These are phyloP conservation scores for Microdochium bolleyi DNA, from an alignment of 2,329 filamentous ascomycete species.

Conservation along the genomic window DNA sequence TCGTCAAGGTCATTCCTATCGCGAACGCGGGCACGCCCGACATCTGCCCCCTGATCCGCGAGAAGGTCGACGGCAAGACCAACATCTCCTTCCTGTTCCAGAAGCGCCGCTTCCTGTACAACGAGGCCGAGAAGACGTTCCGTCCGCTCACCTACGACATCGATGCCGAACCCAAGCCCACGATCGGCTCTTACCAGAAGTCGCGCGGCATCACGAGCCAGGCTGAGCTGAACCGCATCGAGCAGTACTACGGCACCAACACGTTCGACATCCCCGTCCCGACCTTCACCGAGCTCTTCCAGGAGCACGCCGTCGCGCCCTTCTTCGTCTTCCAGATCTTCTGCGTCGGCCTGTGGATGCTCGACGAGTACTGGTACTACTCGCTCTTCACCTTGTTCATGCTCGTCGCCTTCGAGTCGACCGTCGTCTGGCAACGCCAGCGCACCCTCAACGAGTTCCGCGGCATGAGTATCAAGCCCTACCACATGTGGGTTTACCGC, in stretches of 20 bases:
- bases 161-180: conserved; percentile 77
- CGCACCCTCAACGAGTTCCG: conserved; percentile 93
- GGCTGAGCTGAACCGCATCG: conserved; percentile 69
- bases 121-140: conserved; percentile 65
- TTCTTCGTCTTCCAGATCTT: conserved; percentile 99
- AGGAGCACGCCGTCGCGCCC: conserved; percentile 95
- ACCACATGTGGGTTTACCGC: conserved; percentile 86
- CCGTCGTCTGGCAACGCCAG: conserved; percentile 98
- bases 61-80: conserved; percentile 65
- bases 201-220: conserved; percentile 67
- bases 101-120: conserved; percentile 91
- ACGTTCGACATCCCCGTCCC: conserved; percentile 97
- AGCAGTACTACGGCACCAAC: conserved; percentile 92
- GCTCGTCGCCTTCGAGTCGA: conserved; percentile 96
- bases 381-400: conserved; percentile 98
- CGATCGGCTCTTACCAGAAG: conserved; percentile 69
- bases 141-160: conserved; percentile 75
- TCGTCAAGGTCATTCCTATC: conserved; percentile 89
- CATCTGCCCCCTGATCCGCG: conserved; percentile 74
- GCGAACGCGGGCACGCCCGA: conserved; percentile 85
- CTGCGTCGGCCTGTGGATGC: conserved; percentile 95
- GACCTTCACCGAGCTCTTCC: conserved; percentile 90
- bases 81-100: conserved; percentile 92
- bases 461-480: conserved; percentile 99
- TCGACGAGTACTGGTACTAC: conserved; percentile 99